A percentile compares a stretch with the other conserved stretches of the same genome.
Evolutionary conservation across 352 stramenopile genomes (phyloP).

Genomic region (Phytophthora lateralis): DNA sequence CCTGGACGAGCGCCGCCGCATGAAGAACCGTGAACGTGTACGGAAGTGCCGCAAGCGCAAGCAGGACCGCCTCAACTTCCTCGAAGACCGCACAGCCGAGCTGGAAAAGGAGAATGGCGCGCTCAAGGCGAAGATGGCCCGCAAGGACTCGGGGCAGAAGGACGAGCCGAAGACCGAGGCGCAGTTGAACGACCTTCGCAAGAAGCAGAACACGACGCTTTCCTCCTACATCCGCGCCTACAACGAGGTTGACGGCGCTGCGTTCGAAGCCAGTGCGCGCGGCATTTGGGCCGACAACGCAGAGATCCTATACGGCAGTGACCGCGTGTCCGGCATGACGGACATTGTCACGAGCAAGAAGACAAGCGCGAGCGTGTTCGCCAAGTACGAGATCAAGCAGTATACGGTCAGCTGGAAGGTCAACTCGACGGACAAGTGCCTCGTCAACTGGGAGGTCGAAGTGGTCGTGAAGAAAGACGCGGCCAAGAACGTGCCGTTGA

Average conservation of each 20-base stretch:
- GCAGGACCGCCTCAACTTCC: slow-evolving; percentile 86
- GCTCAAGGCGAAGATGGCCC: slow-evolving; percentile 78
- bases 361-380: slow-evolving; percentile 64
- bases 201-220: slow-evolving; percentile 83
- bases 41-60: slow-evolving; percentile 91
- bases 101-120: slow-evolving; percentile 85
- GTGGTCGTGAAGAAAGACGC: slow-evolving; percentile 55
- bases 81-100: slow-evolving; percentile 84
- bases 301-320: slow-evolving; percentile 72
- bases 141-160: slow-evolving; percentile 45
- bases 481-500: slow-evolving; percentile 60
- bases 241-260: slow-evolving; percentile 55
- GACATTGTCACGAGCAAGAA: slow-evolving; percentile 72
- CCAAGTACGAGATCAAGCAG: slow-evolving; percentile 84
- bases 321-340: slow-evolving; percentile 54
- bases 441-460: slow-evolving; percentile 80
- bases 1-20: slow-evolving; percentile 81
- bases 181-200: slow-evolving; percentile 77
- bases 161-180: slow-evolving; percentile 55
- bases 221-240: slow-evolving; percentile 75
- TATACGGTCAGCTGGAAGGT: slow-evolving; percentile 83
- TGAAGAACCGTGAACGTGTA: slow-evolving; percentile 90
- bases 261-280: slow-evolving; percentile 62
- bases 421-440: slow-evolving; percentile 68
- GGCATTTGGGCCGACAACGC: slow-evolving; percentile 68